phyloP scores from a whole-genome alignment of 768 basidiomycete species.

The Leccinum truebloodii region DNA sequence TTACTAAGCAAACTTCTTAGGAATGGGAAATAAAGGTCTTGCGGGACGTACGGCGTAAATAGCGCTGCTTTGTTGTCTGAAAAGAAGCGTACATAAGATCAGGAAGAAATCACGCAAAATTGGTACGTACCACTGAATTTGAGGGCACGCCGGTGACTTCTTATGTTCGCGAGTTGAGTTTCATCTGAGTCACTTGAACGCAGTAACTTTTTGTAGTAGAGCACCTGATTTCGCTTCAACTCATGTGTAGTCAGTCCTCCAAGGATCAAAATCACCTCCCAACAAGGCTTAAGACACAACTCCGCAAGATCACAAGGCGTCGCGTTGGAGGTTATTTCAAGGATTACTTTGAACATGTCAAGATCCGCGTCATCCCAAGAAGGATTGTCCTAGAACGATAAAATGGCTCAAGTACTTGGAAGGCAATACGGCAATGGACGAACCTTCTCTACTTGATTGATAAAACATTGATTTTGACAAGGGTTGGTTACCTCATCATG shows the following conservation, averaged over 20 bases:
- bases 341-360: slow-evolving; percentile 40
- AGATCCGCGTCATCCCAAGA: slow-evolving; percentile 43
- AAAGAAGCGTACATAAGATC: slow-evolving; percentile 10
- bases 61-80: slow-evolving; percentile 18
- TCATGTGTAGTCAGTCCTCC: not conserved
- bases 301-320: slow-evolving; percentile 56
- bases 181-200: not conserved
- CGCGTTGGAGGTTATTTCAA: slow-evolving; percentile 45
- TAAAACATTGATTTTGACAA: slow-evolving; percentile 32
- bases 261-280: slow-evolving; percentile 43
- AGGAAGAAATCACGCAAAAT: not conserved
- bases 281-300: slow-evolving; percentile 58
- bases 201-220: slow-evolving; percentile 21
- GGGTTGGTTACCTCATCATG: slow-evolving; percentile 15
- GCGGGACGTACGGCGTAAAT: slow-evolving; percentile 29
- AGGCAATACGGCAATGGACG: not conserved
- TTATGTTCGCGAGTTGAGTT: slow-evolving; percentile 1
- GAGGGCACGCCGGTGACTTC: slow-evolving; percentile 7
- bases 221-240: slow-evolving; percentile 23
- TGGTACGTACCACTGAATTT: slow-evolving; percentile 24
- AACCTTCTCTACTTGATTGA: slow-evolving; percentile 20
- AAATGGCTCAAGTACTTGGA: not conserved
- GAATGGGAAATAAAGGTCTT: not conserved
- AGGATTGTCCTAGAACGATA: slow-evolving; percentile 20
- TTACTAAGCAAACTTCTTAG: slow-evolving; percentile 33